Evolutionary conservation across 495 filamentous ascomycete genomes (phyloP).

Genomic region (Xylaria telfairii): DNA sequence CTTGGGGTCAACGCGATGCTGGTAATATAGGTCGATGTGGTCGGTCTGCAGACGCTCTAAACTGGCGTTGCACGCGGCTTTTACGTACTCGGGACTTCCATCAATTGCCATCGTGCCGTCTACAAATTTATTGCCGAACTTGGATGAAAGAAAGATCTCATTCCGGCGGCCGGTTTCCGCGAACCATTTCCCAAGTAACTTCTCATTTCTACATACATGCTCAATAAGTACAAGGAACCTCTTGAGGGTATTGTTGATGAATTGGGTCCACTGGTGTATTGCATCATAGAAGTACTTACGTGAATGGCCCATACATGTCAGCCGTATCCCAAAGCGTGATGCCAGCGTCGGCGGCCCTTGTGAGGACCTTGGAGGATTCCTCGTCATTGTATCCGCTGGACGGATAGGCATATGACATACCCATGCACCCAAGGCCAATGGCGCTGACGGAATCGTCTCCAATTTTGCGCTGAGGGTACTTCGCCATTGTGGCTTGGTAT

Average conservation of each 20-base stretch:
- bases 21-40: conserved; percentile 65
- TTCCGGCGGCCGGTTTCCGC: conserved; percentile 43
- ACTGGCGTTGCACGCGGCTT: conserved; percentile 48
- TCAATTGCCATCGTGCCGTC: conserved; percentile 27
- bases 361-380: conserved; percentile 45
- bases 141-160: conserved; percentile 61
- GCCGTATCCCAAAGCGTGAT: conserved; percentile 46
- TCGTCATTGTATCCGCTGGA: conserved; percentile 44
- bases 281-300: conserved; percentile 11
- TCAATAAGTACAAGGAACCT: conserved; percentile 30
- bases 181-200: conserved; percentile 56
- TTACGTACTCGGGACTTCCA: conserved; percentile 40
- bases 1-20: conserved; percentile 56
- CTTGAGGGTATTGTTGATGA: neutral
- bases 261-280: neutral
- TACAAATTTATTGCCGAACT: conserved; percentile 41
- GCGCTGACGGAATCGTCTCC: conserved; percentile 46
- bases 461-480: conserved; percentile 46
- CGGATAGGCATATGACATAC: conserved; percentile 39
- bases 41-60: conserved; percentile 56
- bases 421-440: conserved; percentile 52
- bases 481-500: conserved; percentile 25
- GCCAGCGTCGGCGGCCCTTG: conserved; percentile 42
- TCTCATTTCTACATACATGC: conserved; percentile 42
- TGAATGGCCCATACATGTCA: conserved; percentile 44